These are phyloP conservation scores for Chlorella vulgaris DNA, from an alignment of 139 green algal genomes.

Conservation along the genomic window DNA sequence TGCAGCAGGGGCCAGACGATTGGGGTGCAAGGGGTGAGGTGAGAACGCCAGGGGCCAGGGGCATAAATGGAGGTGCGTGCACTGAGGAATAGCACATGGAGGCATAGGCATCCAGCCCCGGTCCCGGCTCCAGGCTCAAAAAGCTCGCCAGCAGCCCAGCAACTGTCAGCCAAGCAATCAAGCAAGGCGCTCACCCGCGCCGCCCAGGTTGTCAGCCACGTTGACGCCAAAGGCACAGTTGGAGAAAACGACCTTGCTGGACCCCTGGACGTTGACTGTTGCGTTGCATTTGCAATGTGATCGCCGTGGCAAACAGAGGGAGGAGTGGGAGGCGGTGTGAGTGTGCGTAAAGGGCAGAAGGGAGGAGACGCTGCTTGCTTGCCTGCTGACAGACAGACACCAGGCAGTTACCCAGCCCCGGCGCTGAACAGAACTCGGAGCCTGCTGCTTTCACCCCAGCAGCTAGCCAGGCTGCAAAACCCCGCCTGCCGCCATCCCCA, in stretches of 20 bases:
- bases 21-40: too few relatives aligned
- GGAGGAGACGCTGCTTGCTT: background rate
- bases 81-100: too few relatives aligned
- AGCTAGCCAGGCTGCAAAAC: background rate
- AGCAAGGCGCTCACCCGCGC: background rate
- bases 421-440: too few relatives aligned
- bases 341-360: too few relatives aligned
- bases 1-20: background rate
- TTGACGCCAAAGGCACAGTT: slow-evolving; percentile 46
- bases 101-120: too few relatives aligned
- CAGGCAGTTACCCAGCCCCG: too few relatives aligned
- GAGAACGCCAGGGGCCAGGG: background rate
- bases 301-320: background rate
- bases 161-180: too few relatives aligned
- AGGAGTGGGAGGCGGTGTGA: background rate
- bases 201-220: slow-evolving; percentile 33
- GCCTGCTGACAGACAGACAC: background rate
- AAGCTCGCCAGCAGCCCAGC: too few relatives aligned
- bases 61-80: background rate
- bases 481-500: background rate
- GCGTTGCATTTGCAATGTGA: background rate
- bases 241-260: slow-evolving; percentile 33
- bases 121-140: too few relatives aligned
- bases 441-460: too few relatives aligned
- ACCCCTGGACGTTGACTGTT: slow-evolving; percentile 33